A percentile compares a stretch with the other conserved stretches of the same genome.
Evolutionary conservation across 169 alveolate genomes (phyloP).

Genomic region (Besnoitia besnoiti): DNA sequence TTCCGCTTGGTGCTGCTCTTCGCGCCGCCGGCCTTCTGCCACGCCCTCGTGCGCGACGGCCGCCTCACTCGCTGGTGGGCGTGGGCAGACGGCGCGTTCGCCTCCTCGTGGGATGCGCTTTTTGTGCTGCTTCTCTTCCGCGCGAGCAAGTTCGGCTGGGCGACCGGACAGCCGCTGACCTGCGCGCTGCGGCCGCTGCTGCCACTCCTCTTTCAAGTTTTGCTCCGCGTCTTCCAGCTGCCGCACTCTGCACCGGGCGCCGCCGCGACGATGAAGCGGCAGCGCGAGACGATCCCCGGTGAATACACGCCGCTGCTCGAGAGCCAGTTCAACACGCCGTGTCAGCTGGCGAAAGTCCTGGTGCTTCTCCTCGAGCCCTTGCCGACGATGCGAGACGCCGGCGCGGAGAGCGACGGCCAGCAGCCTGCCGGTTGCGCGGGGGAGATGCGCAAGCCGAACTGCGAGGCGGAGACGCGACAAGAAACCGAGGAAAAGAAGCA

Average conservation of each 20-base stretch:
- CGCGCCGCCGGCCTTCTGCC: neutral
- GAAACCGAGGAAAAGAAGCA: neutral
- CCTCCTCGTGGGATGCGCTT: constrained; percentile 52
- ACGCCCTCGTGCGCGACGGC: neutral
- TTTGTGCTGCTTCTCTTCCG: neutral
- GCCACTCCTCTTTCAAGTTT: constrained; percentile 28
- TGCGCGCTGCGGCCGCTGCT: constrained; percentile 28
- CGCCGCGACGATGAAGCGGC: neutral
- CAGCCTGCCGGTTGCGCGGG: neutral
- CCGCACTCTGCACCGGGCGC: neutral
- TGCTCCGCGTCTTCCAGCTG: neutral
- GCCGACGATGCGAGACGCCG: neutral
- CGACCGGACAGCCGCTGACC: constrained; percentile 38
- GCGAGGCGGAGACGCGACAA: neutral
- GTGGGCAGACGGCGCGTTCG: neutral
- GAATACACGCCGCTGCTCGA: constrained; percentile 22
- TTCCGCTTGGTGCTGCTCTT: constrained; percentile 35
- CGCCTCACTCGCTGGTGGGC: constrained; percentile 32
- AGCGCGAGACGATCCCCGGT: constrained; percentile 33
- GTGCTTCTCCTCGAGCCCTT: constrained; percentile 46
- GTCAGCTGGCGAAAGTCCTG: neutral
- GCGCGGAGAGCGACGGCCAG: neutral
- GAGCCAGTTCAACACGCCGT: neutral
- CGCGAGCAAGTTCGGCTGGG: constrained; percentile 56
- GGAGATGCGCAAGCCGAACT: neutral